Conservation (phyloP, 129 eudicot species). For the Flaveria robusta region DNA sequence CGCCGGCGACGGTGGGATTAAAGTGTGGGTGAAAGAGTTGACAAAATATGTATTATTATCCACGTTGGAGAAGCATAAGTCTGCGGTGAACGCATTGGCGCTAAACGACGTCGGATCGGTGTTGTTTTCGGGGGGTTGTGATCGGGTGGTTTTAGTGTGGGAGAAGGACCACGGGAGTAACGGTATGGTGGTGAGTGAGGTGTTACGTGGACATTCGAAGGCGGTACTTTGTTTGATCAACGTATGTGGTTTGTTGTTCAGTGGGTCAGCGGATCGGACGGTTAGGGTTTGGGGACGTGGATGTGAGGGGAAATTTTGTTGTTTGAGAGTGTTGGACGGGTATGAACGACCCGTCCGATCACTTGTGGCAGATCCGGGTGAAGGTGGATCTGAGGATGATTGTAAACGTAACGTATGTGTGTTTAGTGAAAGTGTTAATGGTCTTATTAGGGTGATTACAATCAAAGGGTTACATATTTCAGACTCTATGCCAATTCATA, state of each 20-base stretch:
- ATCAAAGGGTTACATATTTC: constrained; percentile 37
- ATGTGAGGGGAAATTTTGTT: constrained; percentile 44
- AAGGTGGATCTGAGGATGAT: constrained; percentile 21
- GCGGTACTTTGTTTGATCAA: constrained; percentile 64
- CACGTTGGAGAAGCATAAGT: constrained; percentile 79
- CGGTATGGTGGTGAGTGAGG: constrained; percentile 59
- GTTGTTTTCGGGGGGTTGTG: constrained; percentile 78
- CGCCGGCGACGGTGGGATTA: constrained; percentile 61
- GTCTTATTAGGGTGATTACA: constrained; percentile 56
- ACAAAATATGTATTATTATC: constrained; percentile 37
- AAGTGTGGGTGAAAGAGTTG: constrained; percentile 46
- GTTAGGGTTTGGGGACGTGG: constrained; percentile 81
- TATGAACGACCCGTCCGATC: constrained; percentile 67
- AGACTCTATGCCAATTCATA: background rate
- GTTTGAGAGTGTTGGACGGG: constrained; percentile 65
- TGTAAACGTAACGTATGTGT: constrained; percentile 34
- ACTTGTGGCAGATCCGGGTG: constrained; percentile 40
- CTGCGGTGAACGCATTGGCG: constrained; percentile 80
- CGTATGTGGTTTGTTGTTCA: constrained; percentile 57
- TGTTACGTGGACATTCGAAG: constrained; percentile 69
- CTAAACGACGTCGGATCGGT: constrained; percentile 64
- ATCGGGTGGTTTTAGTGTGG: constrained; percentile 79
- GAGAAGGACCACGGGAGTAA: constrained; percentile 65
- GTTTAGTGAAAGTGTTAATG: constrained; percentile 74
- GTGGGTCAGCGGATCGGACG: constrained; percentile 93